Conservation (phyloP, 2,329 filamentous ascomycete species). For the Raffaelea albimanens region DNA sequence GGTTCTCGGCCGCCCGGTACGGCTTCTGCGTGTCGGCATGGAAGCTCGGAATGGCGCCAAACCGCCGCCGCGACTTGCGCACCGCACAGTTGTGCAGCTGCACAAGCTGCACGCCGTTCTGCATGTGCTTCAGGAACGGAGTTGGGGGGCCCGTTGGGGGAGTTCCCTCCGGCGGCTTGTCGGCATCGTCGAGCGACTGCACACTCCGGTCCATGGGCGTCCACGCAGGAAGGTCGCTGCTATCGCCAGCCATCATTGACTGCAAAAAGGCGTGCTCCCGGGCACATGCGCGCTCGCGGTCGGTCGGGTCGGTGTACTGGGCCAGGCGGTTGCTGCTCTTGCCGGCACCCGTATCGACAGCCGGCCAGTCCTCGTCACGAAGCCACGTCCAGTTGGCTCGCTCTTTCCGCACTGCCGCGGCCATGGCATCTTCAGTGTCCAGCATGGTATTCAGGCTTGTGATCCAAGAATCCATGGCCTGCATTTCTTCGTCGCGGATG, state of each 20-base stretch:
- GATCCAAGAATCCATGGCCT: slow-evolving; percentile 72
- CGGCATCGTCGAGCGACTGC: slow-evolving; percentile 13
- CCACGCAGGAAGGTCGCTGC: slow-evolving; percentile 57
- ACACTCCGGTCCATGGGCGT: slow-evolving; percentile 38
- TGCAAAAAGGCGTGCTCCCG: slow-evolving; percentile 74
- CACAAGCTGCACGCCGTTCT: slow-evolving; percentile 72
- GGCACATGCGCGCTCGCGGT: slow-evolving; percentile 49
- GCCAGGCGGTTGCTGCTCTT: too few relatives aligned
- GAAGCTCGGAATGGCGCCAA: slow-evolving; percentile 79
- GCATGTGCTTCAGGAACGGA: slow-evolving; percentile 63
- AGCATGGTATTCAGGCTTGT: slow-evolving; percentile 68
- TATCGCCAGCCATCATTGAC: slow-evolving; percentile 45
- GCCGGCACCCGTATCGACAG: too few relatives aligned
- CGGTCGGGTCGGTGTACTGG: slow-evolving; percentile 24
- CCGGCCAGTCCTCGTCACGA: slow-evolving; percentile 58
- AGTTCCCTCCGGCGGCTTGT: slow-evolving; percentile 19
- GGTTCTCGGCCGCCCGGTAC: slow-evolving; percentile 86
- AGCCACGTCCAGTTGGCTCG: slow-evolving; percentile 74
- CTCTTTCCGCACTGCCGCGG: slow-evolving; percentile 61
- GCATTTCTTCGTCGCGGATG: slow-evolving; percentile 66
- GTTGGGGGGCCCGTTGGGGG: slow-evolving; percentile 43
- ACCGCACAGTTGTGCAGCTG: slow-evolving; percentile 86
- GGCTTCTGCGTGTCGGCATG: slow-evolving; percentile 93
- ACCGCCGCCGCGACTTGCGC: slow-evolving; percentile 72
- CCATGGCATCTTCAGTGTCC: slow-evolving; percentile 64